Percentiles rank a stretch among this genome's conserved stretches.
phyloP scores from a whole-genome alignment of 306 rosid species.

The Pueraria montana region DNA sequence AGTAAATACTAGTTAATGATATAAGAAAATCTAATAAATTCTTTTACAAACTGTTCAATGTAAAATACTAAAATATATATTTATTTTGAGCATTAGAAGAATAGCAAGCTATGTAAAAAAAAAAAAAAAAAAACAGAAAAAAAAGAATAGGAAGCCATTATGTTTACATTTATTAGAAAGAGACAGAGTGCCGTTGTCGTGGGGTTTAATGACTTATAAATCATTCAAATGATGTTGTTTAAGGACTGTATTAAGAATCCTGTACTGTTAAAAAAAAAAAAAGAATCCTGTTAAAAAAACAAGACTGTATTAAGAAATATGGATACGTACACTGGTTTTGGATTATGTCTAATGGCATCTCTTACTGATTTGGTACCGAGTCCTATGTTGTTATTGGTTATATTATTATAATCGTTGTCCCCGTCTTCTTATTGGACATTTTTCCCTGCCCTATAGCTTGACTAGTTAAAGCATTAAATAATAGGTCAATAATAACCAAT shows the following conservation, averaged over 20 bases:
- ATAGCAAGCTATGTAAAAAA: too few species aligned
- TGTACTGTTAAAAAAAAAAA: too few species aligned
- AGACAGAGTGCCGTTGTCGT: not conserved
- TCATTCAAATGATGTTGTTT: not conserved
- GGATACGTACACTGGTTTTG: slow-evolving; percentile 26
- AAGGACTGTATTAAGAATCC: not conserved
- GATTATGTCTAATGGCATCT: slow-evolving; percentile 20
- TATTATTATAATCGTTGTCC: slow-evolving; percentile 26
- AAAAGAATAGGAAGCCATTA: not conserved
- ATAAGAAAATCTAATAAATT: not conserved
- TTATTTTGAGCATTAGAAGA: too few species aligned
- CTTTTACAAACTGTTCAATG: not conserved
- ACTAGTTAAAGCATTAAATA: not conserved
- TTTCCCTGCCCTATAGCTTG: slow-evolving; percentile 5
- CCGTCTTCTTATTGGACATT: not conserved
- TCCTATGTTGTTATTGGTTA: slow-evolving; percentile 15
- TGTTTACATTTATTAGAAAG: not conserved
- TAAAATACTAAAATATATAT: not conserved
- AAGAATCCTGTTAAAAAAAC: too few species aligned
- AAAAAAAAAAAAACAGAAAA: too few species aligned
- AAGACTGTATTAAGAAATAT: too few species aligned
- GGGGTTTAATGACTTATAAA: not conserved
- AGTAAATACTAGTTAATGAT: not conserved
- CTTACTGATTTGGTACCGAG: not conserved
- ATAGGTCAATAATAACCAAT: not conserved